Evolutionary conservation across 2,329 filamentous ascomycete species (phyloP).

Genomic region (Stachybotrys echinatus): DNA sequence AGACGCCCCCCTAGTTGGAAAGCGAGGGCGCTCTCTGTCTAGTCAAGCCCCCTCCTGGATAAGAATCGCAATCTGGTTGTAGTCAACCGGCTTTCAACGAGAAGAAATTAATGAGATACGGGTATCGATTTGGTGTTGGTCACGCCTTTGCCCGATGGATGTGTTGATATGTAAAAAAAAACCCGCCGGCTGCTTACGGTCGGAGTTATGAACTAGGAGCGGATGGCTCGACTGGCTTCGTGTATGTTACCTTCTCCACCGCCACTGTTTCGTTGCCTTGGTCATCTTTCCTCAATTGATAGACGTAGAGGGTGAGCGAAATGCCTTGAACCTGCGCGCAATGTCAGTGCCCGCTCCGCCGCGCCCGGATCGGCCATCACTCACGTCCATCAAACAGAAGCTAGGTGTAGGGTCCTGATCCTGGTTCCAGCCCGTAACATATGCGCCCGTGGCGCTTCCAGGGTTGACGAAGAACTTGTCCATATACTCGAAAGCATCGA

Average conservation of each 20-base stretch:
- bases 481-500: slow-evolving; percentile 69
- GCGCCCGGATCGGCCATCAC: slow-evolving; percentile 31
- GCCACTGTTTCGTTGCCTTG: slow-evolving; percentile 74
- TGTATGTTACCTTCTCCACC: slow-evolving; percentile 82
- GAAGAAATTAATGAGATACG: slow-evolving; percentile 9
- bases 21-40: slow-evolving; percentile 1
- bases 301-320: slow-evolving; percentile 91
- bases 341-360: slow-evolving; percentile 10
- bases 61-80: slow-evolving; percentile 1
- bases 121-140: slow-evolving; percentile 19
- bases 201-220: slow-evolving; percentile 39
- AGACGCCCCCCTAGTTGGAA: slow-evolving; percentile 2
- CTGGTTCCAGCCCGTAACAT: slow-evolving; percentile 50
- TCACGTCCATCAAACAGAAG: slow-evolving; percentile 96
- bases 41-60: slow-evolving; percentile 7
- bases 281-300: slow-evolving; percentile 73
- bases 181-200: neutral
- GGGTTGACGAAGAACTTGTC: slow-evolving; percentile 71
- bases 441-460: slow-evolving; percentile 61
- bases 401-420: slow-evolving; percentile 77
- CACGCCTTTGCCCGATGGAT: slow-evolving; percentile 13
- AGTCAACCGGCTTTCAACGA: neutral
- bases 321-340: slow-evolving; percentile 79
- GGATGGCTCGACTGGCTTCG: slow-evolving; percentile 63
- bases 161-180: slow-evolving; percentile 3